phyloP scores from a whole-genome alignment of 2,329 filamentous ascomycete species.

The Fusarium dlaminii region DNA sequence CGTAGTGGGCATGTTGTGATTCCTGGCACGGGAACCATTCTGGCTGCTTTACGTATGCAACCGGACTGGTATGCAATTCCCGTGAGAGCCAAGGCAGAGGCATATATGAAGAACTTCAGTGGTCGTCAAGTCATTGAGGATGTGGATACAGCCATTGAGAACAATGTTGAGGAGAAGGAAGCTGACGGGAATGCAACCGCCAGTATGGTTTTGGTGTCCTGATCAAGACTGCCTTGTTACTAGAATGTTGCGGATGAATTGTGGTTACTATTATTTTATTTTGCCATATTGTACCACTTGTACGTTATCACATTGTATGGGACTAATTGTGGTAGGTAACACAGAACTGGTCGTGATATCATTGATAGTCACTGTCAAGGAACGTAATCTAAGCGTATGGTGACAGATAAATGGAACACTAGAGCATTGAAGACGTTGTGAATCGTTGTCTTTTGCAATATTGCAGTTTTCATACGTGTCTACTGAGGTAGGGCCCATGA shows the following conservation, averaged over 20 bases:
- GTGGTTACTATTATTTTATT: not conserved
- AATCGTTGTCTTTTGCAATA: not conserved
- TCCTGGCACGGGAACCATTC: slow-evolving; percentile 51
- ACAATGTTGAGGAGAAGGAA: slow-evolving; percentile 15
- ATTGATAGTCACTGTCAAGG: not conserved
- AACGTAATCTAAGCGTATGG: not conserved
- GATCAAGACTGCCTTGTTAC: slow-evolving; percentile 12
- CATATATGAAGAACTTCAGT: slow-evolving; percentile 55
- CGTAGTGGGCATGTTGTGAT: slow-evolving; percentile 60
- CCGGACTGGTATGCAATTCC: slow-evolving; percentile 71
- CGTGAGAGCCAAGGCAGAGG: slow-evolving; percentile 55
- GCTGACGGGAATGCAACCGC: slow-evolving; percentile 43
- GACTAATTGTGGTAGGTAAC: not conserved
- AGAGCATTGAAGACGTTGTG: not conserved
- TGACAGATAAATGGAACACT: not conserved
- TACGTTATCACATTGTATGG: not conserved
- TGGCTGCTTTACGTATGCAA: slow-evolving; percentile 59
- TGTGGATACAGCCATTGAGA: slow-evolving; percentile 51
- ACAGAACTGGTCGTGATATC: not conserved
- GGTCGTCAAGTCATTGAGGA: slow-evolving; percentile 60
- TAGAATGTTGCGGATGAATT: not conserved
- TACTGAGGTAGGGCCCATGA: not conserved
- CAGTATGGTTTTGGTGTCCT: slow-evolving; percentile 51
- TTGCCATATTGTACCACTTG: not conserved
- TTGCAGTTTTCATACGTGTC: slow-evolving; percentile 10